Evolutionary conservation across 2,329 filamentous ascomycete genomes (phyloP).

Genomic region (Exophiala sideris): DNA sequence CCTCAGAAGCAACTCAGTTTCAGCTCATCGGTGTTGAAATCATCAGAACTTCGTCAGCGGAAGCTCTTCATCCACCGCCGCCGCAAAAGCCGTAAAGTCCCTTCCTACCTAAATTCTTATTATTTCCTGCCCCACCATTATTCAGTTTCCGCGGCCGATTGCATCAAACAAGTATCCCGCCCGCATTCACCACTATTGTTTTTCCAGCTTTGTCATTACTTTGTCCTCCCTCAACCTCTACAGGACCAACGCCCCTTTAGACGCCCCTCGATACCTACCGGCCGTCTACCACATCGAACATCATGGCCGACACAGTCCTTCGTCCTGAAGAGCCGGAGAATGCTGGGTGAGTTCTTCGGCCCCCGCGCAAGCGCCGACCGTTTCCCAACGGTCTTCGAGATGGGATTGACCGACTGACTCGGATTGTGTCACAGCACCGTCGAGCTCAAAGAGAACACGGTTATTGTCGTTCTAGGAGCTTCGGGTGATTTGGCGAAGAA

Average conservation of each 20-base stretch:
- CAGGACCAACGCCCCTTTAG: not conserved
- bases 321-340: conserved; percentile 48
- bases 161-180: not conserved
- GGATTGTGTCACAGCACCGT: conserved; percentile 60
- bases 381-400: conserved; percentile 12
- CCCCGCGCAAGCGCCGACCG: conserved; percentile 7
- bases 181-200: not conserved
- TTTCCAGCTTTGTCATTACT: conserved; percentile 14
- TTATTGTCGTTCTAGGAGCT: conserved; percentile 92
- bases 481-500: conserved; percentile 99
- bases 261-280: too few species aligned
- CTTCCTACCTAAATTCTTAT: not conserved
- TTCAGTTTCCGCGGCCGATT: not conserved
- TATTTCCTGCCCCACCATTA: conserved; percentile 1
- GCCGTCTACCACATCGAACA: conserved; percentile 15
- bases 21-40: not conserved
- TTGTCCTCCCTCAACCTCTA: conserved; percentile 4
- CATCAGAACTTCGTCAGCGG: not conserved
- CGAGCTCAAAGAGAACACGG: conserved; percentile 98
- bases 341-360: conserved; percentile 48
- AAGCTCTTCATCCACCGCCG: too few species aligned
- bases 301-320: conserved; percentile 52
- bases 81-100: not conserved
- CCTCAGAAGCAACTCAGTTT: not conserved
- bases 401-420: conserved; percentile 6